Evolutionary conservation across 148 eudicot genomes (phyloP), one percentile per base, ranked within the genome.

Genomic region (Rhododendron williamsianum): DNA sequence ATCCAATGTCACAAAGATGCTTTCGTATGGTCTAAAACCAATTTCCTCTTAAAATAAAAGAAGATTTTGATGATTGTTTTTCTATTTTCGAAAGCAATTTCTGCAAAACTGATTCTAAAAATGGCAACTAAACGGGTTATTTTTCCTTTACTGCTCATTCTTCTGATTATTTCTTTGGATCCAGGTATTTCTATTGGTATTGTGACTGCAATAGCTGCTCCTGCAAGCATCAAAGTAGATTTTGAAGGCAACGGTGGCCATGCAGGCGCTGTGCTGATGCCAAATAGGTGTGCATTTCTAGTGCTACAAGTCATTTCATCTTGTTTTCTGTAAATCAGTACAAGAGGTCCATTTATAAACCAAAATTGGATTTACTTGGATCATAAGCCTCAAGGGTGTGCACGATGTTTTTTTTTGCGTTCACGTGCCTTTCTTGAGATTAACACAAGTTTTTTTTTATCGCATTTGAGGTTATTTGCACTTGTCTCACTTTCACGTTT

Each of bases 151-250:
- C 45, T 58, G 33, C 27, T 49, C 60, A 27, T 33, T 52, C 38
- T 74, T 16, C 81, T 82, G 48, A 15, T 88, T 58, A 43, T 1
- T 81, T 65, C 80, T 79, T 82, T 16, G 67, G 41, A 71, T 84
- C 6, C 89, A 96, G 99, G 90, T 38, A 89, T 89, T 89, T 89
- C 95, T 73, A 93, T 96, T 76, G 99, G 99, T 84, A 86, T 96
- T 83, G 99, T 96, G 84, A 95, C 99, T 51, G 99, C 99, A 71
- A 96, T 96, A 86, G 99, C 99, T 89, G 99, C 99, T 85, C 99
- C 99, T 19, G 99, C 99, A 76, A 96, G 98, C 89, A 91, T 94
- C 81, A 96, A 95, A 92, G 98, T 96, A 58, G 98, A 91, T 58
- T 96, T 96, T 90, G 97, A 94, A 91, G 99, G 99, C 87, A 94